A percentile compares a stretch with the other conserved stretches of the same genome.
These are phyloP conservation scores for Epichloe gansuensis DNA, from an alignment of 2,329 filamentous ascomycete genomes.

Conservation along the genomic window DNA sequence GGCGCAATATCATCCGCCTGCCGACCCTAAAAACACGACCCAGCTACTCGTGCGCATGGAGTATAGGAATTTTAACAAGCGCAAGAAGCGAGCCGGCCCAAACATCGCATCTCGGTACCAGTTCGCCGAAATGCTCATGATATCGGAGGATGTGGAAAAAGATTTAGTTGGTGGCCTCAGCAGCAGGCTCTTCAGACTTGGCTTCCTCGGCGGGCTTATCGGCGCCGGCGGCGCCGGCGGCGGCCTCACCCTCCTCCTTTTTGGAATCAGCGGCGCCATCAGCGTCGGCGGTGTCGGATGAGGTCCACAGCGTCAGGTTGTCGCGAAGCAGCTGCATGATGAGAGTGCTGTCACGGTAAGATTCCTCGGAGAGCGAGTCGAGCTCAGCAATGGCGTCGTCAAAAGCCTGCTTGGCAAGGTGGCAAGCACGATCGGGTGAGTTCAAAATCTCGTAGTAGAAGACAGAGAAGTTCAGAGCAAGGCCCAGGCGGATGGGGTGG, in stretches of 20 bases:
- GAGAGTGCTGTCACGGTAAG: conserved; percentile 95
- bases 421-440: conserved; percentile 93
- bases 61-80: conserved; percentile 6
- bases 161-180: conserved; percentile 41
- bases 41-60: conserved; percentile 11
- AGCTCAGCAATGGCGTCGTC: conserved; percentile 98
- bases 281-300: conserved; percentile 72
- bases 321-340: conserved; percentile 99
- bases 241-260: conserved; percentile 47
- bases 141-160: conserved; percentile 19
- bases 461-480: conserved; percentile 97
- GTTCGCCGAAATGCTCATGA: conserved; percentile 24
- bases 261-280: conserved; percentile 47
- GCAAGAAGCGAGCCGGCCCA: conserved; percentile 11
- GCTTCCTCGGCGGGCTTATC: conserved; percentile 29
- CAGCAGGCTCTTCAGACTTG: conserved; percentile 31
- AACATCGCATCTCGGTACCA: conserved; percentile 23
- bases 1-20: conserved; percentile 21
- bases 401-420: conserved; percentile 97
- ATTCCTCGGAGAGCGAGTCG: conserved; percentile 94
- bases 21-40: conserved; percentile 20
- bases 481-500: conserved; percentile 93
- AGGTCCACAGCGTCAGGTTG: conserved; percentile 97
- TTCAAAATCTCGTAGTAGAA: conserved; percentile 99
- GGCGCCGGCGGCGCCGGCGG: conserved; percentile 6